Conservation (phyloP, 2,329 filamentous ascomycete genomes). For the Helotiales sp. region DNA sequence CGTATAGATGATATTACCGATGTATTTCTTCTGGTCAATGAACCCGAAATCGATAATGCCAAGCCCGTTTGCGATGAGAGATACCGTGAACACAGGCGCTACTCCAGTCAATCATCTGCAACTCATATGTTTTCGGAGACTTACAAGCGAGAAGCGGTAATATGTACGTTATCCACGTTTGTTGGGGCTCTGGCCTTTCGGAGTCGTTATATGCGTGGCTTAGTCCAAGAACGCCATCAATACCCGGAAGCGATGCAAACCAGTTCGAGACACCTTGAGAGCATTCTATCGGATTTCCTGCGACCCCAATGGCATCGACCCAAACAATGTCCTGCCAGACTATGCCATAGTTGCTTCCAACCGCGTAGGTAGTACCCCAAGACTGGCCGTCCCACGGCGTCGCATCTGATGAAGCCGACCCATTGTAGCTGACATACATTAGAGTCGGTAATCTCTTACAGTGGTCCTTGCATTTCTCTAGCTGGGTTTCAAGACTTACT, state of each 20-base stretch:
- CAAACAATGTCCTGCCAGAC: constrained; percentile 25
- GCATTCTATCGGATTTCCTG: constrained; percentile 28
- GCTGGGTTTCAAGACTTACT: constrained; percentile 2
- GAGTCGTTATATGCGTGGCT: constrained; percentile 44
- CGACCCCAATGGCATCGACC: constrained; percentile 19
- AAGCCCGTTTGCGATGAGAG: constrained; percentile 50
- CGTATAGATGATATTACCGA: constrained; percentile 56
- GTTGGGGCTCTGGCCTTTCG: constrained; percentile 28
- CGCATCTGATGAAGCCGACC: constrained; percentile 3
- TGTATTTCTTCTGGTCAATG: constrained; percentile 57
- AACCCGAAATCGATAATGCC: constrained; percentile 59
- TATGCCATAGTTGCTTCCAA: constrained; percentile 16
- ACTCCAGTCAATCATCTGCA: neutral
- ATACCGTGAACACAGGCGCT: constrained; percentile 58
- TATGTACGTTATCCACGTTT: constrained; percentile 19
- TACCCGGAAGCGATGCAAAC: constrained; percentile 30
- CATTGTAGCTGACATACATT: neutral
- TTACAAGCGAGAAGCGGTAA: constrained; percentile 3
- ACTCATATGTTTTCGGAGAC: neutral
- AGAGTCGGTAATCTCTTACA: constrained; percentile 10
- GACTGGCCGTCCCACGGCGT: constrained; percentile 27
- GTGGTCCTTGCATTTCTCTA: too few species aligned
- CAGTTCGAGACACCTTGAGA: constrained; percentile 26
- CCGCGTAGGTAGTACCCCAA: constrained; percentile 16
- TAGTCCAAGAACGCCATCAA: constrained; percentile 44